Percentiles rank a stretch among this genome's conserved stretches.
Conservation (phyloP, 2,329 filamentous ascomycete genomes). For the Neofusicoccum parvum region DNA sequence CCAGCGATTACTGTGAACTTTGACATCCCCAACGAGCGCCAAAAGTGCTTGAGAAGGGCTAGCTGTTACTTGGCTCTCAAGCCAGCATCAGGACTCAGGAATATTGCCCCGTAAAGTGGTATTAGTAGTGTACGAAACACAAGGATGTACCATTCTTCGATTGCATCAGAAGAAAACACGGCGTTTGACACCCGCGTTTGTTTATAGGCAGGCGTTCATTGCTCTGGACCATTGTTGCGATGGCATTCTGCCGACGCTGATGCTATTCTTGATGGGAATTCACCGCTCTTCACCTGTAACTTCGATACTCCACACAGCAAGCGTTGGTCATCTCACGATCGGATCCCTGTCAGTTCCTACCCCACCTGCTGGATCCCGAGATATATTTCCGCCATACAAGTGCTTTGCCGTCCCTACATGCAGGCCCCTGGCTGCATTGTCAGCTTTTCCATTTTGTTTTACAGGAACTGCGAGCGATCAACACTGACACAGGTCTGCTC, state of each 20-base stretch:
- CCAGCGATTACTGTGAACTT: neutral
- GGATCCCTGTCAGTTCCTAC: neutral
- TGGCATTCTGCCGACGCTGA: too few species aligned
- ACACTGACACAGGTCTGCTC: too few species aligned
- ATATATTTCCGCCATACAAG: neutral
- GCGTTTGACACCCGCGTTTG: too few species aligned
- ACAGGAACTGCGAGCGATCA: neutral
- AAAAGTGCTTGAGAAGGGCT: neutral
- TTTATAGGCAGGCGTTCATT: too few species aligned
- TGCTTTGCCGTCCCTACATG: neutral
- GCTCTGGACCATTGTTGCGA: too few species aligned
- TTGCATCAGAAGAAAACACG: too few species aligned
- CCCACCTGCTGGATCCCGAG: neutral
- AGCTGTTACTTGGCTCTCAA: neutral
- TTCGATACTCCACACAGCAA: neutral
- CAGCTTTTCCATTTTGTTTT: neutral
- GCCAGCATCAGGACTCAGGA: neutral
- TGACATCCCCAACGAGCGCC: neutral
- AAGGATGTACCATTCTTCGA: too few species aligned
- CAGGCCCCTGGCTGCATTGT: neutral
- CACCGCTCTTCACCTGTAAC: too few species aligned
- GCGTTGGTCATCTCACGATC: constrained; percentile 6
- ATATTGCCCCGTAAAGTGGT: neutral
- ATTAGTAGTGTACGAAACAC: too few species aligned
- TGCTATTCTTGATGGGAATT: too few species aligned